phyloP scores from a whole-genome alignment of 495 filamentous ascomycete species.

The Opeltia flavorubescens region DNA sequence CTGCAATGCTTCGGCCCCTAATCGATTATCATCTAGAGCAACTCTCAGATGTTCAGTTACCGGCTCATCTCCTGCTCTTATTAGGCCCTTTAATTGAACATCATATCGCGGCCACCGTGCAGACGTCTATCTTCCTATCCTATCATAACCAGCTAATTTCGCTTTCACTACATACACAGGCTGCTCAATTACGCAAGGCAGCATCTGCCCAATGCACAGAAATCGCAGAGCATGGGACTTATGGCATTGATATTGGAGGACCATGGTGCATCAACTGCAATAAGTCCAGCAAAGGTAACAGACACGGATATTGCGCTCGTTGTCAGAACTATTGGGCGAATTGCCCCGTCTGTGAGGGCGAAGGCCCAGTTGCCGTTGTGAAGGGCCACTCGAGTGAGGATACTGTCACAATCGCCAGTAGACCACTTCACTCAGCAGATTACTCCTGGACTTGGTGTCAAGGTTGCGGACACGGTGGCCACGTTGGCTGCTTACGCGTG shows the following conservation, averaged over 20 bases:
- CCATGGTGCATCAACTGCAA: conserved; percentile 37
- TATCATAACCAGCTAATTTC: conserved; percentile 51
- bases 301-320: conserved; percentile 34
- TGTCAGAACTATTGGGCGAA: conserved; percentile 23
- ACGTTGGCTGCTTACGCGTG: conserved; percentile 48
- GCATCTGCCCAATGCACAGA: conserved; percentile 43
- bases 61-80: conserved; percentile 33
- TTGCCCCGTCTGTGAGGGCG: conserved; percentile 24
- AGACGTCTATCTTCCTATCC: conserved; percentile 24
- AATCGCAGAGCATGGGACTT: conserved; percentile 42
- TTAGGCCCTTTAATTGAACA: conserved; percentile 26
- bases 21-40: conserved; percentile 30
- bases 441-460: conserved; percentile 57
- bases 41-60: conserved; percentile 31
- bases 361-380: conserved; percentile 6
- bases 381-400: conserved; percentile 15
- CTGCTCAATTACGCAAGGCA: conserved; percentile 52
- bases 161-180: conserved; percentile 52
- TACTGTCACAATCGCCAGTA: conserved; percentile 7
- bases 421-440: conserved; percentile 17
- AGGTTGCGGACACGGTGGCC: conserved; percentile 62
- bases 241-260: conserved; percentile 29
- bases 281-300: conserved; percentile 36
- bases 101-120: conserved; percentile 19
- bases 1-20: conserved; percentile 29